phyloP scores from a whole-genome alignment of 306 rosid species.

The Astragalus glycyphyllos region DNA sequence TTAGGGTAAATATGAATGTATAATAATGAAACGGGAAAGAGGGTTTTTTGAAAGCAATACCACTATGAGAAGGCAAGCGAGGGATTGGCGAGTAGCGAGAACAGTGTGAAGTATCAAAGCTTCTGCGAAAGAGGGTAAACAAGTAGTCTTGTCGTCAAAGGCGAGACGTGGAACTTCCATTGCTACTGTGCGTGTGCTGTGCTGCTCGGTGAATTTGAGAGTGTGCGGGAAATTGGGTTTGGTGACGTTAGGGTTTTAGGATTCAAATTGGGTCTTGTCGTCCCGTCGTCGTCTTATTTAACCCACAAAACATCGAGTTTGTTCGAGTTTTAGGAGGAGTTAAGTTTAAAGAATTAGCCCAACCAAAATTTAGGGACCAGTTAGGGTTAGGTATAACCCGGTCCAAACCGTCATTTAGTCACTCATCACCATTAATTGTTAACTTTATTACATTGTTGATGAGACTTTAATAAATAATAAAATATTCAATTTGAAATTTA shows the following conservation, averaged over 20 bases:
- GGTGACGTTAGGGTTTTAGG: slow-evolving; percentile 63
- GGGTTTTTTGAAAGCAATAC: slow-evolving; percentile 39
- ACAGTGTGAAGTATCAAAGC: slow-evolving; percentile 53
- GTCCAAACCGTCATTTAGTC: too few species aligned
- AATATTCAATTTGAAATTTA: too few species aligned
- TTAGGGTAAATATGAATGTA: not conserved
- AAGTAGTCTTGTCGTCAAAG: slow-evolving; percentile 39
- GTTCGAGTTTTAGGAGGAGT: too few species aligned
- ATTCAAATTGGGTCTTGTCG: slow-evolving; percentile 36
- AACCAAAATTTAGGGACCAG: too few species aligned
- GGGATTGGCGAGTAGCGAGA: slow-evolving; percentile 55
- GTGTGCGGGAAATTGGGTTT: slow-evolving; percentile 47
- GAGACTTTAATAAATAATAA: too few species aligned
- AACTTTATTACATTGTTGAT: too few species aligned
- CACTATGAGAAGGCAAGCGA: slow-evolving; percentile 58
- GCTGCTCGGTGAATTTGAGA: slow-evolving; percentile 23
- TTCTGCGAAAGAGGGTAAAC: slow-evolving; percentile 49
- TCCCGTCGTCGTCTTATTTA: too few species aligned
- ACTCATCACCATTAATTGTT: too few species aligned
- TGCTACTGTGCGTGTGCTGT: slow-evolving; percentile 11
- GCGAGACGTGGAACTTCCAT: slow-evolving; percentile 53
- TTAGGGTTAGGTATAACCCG: too few species aligned
- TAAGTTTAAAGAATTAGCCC: too few species aligned
- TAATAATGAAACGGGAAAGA: not conserved
- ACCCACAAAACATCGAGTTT: too few species aligned